Evolutionary conservation across 2,329 filamentous ascomycete genomes (phyloP), one percentile per base, ranked within the genome.

Genomic region (Neurospora crassa): DNA sequence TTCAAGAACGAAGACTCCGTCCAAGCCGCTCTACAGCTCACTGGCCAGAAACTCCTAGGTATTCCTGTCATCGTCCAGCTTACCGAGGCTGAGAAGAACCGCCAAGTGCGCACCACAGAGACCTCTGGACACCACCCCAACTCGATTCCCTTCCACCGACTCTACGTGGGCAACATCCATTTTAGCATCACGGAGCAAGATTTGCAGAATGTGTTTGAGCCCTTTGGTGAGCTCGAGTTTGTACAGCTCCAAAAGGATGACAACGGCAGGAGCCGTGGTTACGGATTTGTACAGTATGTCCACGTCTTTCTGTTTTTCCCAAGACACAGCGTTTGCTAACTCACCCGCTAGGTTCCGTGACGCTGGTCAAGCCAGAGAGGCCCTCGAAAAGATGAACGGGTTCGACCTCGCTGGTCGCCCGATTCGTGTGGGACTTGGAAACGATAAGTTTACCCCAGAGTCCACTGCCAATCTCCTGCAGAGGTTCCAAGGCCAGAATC

Each of bases 371-470:
- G 96, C 96, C 79, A 93, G 95, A 79, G 93, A 97, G 81, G 96
- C 96, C 73, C 86, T 99, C 75, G 94, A 97, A 82, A 97, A 97
- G 84, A 97, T 99, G 95, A 99, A 99, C 83, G 94, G 95, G 75
- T 99, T 98, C 84, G 96, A 98, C 83, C 90, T 99, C 77, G 96
- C 96, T 78, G 94, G 94, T 82, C 94, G 96, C 80, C 94, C 94
- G 75, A 98, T 99, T 81, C 94, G 96, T 80, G 96, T 99, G 82
- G 96, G 96, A 82, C 93, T 99, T 85, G 96, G 96, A 83, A 99
- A 97, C 85, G 96, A 99, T 92, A 98, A 98, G 89, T 98, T 98
- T 84, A 98, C 94, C 83, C 92, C 94, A 79, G 96, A 98, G 84
- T 96, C 94, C 83, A 97, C 93, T 82, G 92, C 93, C 81, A 94